Base-by-base conservation (phyloP, 2,329 filamentous ascomycete genomes). In the Seiridium cupressi region DNA sequence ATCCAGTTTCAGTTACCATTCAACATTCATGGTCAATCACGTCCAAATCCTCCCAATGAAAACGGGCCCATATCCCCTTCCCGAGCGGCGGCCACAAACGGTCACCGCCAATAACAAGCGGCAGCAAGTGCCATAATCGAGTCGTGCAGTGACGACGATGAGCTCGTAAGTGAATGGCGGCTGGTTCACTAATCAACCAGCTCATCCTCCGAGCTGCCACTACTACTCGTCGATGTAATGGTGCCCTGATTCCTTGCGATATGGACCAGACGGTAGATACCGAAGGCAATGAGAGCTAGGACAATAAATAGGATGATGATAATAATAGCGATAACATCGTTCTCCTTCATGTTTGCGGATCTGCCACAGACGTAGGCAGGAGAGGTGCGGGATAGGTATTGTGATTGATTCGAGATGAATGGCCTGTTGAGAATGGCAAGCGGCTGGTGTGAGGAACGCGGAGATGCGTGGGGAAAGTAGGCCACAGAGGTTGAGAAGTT, bases 301-400 rank as follows among this genome's bases (percentile, higher is more conserved):
- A 89, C 75, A 69, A 86, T 72, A 76, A 89, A 89, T 66, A 89
- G 81, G 59, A 89, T 73, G 73, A 89, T 88, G 74, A 89, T 83
- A 71, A 89, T 89, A 73, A 89, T 79, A 67, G 86, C 86, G 73
- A 89, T 89, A 69, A 84, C 83, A 74, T 89, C 82, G 82, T 89
- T 89, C 77, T 82, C 76, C 73, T 89, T 84, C 81, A 84, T 87
- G 66, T 65, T 78, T 71, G 73, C 71, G 69, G 72, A 47, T 54
- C 38, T 42, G 13, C 38, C 7, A 42, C 13, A 13, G 38, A 13
- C 7, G 38, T 42, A 13, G 7, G 38, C 38, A 13, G 18, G 18
- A 26, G 18, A 26, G 18, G 18, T 26, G 18, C 18, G 18, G 18
- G 18, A 26, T 26, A 26, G 18, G 18, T 26, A 26, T 26, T 26